Base-by-base conservation (phyloP, 2,329 filamentous ascomycete genomes). In the Coniochaeta ligniaria region DNA sequence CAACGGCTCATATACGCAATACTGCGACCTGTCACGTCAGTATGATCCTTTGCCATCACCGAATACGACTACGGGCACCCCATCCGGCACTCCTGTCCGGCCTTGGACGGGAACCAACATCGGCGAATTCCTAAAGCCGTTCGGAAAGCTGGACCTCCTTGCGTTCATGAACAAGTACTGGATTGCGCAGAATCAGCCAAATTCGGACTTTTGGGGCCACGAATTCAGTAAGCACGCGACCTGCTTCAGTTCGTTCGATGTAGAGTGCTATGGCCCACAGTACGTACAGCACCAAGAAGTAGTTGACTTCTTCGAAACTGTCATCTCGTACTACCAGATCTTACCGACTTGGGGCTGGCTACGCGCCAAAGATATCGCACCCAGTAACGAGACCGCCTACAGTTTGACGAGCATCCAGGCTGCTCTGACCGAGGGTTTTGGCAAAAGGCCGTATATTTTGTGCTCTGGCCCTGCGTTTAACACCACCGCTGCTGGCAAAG, bases 151-250 rank as follows among this genome's bases (percentile, higher is more conserved):
- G 63, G 85, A 88, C 67, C 75, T 89, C 2, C 78, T 89, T 2
- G 79, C 76, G 2, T 89, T 80, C 74, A 89, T 89, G 86, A 83
- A 85, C 68, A 85, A 80, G 67, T 81, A 79, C 78, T 89, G 86
- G 87, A 78, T 87, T 64, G 79, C 79, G 56, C 83, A 83, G 64
- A 74, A 74, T 62, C 78, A 80, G 57, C 76, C 80, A 16, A 88
- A 85, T 73, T 70, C 74, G 58, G 77, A 81, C 36, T 83, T 90
- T 73, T 89, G 86, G 85, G 86, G 73, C 43, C 85, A 88, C 74
- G 85, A 89, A 69, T 88, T 86, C 75, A 80, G 77, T 73, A 89
- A 89, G 76, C 85, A 88, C 72, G 86, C 80, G 2, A 89, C 86
- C 16, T 90, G 86, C 77, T 89, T 76, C 76, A 84, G 80, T 55